Evolutionary conservation across 441 rosid species (phyloP).

Genomic region (Brassica hybrid): DNA sequence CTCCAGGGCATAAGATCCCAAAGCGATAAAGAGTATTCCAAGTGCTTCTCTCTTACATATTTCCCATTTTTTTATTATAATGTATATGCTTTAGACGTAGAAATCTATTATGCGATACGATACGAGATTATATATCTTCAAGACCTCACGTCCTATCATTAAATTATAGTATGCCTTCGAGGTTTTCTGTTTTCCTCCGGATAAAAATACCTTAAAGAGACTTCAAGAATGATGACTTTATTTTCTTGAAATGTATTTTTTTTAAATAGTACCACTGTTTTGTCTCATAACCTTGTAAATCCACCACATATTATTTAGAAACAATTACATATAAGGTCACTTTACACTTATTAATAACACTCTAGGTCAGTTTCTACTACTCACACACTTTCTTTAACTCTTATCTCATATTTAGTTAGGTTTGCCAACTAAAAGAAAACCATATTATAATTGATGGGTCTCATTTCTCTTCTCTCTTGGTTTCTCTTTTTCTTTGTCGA

Average conservation of each 20-base stretch:
- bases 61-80: not conserved
- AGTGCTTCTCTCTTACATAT: constrained; percentile 21
- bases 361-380: no score
- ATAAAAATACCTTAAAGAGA: not conserved
- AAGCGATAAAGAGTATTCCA: constrained; percentile 23
- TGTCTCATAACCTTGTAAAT: constrained; percentile 33
- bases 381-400: no score
- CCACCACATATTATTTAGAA: constrained; percentile 18
- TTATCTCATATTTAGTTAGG: no score
- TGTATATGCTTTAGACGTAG: not conserved
- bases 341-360: no score
- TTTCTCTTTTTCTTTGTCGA: no score
- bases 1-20: constrained; percentile 33
- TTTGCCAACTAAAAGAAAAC: no score
- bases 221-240: constrained; percentile 28
- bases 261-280: constrained; percentile 11
- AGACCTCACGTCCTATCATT: constrained; percentile 24
- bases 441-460: no score
- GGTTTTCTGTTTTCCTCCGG: not conserved
- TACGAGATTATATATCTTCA: constrained; percentile 12
- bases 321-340: no score
- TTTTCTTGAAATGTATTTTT: constrained; percentile 23
- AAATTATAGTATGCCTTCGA: constrained; percentile 1
- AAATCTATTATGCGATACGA: constrained; percentile 1
- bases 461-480: no score